Evolutionary conservation across 371 early-diverging fungal species (phyloP), one percentile per base, ranked within the genome.

Genomic region (Actinomortierella ambigua): DNA sequence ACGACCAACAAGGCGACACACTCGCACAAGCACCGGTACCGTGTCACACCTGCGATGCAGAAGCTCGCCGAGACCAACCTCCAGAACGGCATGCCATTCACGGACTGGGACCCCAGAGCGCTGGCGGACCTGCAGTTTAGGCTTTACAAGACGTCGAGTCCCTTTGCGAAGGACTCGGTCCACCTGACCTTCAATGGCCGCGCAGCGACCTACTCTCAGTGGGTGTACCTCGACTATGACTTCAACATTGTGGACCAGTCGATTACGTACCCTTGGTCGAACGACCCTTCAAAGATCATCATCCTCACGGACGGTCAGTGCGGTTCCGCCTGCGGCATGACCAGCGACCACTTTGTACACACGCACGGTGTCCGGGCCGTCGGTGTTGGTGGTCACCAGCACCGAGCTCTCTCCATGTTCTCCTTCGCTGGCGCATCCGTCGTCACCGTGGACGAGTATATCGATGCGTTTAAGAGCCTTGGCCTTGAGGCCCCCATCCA

Each of bases 271-370:
- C 69, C 69, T 18, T 63, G 58, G 61, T 42, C 54, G 7, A 50
- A 24, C 15, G 61, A 61, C 39, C 50, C 69, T 14, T 48, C 60
- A 26, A 61, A 64, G 40, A 40, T 60, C 22, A 44, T 48, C 1
- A 29, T 69, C 44, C 18, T 63, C 49, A 59, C 63, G 3, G 63
- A 61, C 34, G 69, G 69, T 7, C 57, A 54, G 29, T 63, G 69
- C 18, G 65, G 61, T 3, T 69, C 69, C 4, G 61, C 58, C 20
- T 64, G 69, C 14, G 65, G 69, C 1, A 61, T 64, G 69, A 34
- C 48, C 15, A 46, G 44, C 11, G 61, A 60, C 11, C 29, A 57
- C 18, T 47, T 60, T 14, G 51, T 46, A 9, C 7, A 15, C 26
- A 23, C 20, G 15, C 61, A 64, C 28, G 65, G 61, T 0, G 65